These are phyloP conservation scores for Keqinozyma sinolaborantium DNA, from an alignment of 1,139 yeast genomes.

Conservation along the genomic window DNA sequence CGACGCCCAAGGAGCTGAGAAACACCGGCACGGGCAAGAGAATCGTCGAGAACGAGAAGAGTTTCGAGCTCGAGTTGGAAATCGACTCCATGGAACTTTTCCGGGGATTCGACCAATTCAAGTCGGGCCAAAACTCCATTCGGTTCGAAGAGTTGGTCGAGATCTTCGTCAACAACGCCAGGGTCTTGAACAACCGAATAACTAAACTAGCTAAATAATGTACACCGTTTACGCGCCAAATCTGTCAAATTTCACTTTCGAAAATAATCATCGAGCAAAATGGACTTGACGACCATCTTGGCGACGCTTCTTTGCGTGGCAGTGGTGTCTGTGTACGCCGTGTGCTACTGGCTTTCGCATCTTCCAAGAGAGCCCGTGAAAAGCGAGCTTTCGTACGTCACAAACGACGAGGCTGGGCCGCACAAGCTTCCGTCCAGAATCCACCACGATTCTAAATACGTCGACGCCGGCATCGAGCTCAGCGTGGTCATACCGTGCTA, in stretches of 20 bases:
- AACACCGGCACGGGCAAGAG: slow-evolving; percentile 35
- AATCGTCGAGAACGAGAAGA: slow-evolving; percentile 36
- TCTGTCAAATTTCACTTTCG: neutral
- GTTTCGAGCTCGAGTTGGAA: slow-evolving; percentile 69
- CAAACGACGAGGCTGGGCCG: slow-evolving; percentile 25
- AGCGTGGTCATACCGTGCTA: slow-evolving; percentile 89
- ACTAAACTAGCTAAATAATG: slow-evolving; percentile 34
- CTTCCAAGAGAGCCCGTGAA: slow-evolving; percentile 55
- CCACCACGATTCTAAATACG: slow-evolving; percentile 25
- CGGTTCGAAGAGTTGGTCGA: slow-evolving; percentile 71
- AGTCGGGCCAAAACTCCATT: slow-evolving; percentile 49
- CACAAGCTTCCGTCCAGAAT: slow-evolving; percentile 28
- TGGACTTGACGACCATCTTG: slow-evolving; percentile 3
- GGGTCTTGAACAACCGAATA: slow-evolving; percentile 45
- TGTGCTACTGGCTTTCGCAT: slow-evolving; percentile 54
- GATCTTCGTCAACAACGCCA: slow-evolving; percentile 68
- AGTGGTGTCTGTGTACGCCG: slow-evolving; percentile 28
- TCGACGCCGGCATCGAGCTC: slow-evolving; percentile 38
- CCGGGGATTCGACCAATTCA: slow-evolving; percentile 54
- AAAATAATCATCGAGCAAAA: no score
- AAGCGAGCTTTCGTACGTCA: slow-evolving; percentile 48
- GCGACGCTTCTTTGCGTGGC: slow-evolving; percentile 9
- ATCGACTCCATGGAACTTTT: slow-evolving; percentile 63
- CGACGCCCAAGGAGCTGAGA: slow-evolving; percentile 43
- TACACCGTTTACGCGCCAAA: neutral